Percentiles rank a stretch among this genome's conserved stretches.
phyloP scores from a whole-genome alignment of 768 basidiomycete genomes.

The Phylloporus sp. region DNA sequence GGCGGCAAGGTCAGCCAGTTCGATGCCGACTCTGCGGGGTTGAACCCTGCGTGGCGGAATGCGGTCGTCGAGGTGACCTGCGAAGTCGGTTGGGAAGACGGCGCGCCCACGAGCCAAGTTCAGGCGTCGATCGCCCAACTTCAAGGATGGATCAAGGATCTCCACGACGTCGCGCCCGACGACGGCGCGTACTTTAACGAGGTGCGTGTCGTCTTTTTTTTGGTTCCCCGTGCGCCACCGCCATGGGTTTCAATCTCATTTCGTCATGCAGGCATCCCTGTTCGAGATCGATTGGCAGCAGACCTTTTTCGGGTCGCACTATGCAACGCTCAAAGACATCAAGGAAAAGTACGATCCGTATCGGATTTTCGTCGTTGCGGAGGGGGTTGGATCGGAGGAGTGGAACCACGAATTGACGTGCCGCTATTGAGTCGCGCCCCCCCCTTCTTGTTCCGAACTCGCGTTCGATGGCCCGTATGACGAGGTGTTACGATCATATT shows the following conservation, averaged over 20 bases:
- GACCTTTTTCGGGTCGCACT: conserved; percentile 45
- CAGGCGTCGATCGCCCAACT: conserved; percentile 9
- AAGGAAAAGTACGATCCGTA: conserved; percentile 28
- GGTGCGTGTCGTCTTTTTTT: no score
- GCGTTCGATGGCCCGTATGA: no score
- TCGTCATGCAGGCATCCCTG: conserved; percentile 36
- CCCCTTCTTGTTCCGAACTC: no score
- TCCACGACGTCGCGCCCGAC: conserved; percentile 29
- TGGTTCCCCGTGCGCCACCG: background rate
- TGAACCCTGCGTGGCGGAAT: conserved; percentile 48
- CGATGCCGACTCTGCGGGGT: conserved; percentile 35
- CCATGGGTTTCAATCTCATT: no score
- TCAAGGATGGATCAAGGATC: conserved; percentile 17
- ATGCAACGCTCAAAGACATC: conserved; percentile 35
- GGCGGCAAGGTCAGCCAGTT: conserved; percentile 41
- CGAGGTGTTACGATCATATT: no score
- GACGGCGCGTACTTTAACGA: conserved; percentile 47
- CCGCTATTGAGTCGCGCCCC: conserved; percentile 9
- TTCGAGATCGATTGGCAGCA: conserved; percentile 37
- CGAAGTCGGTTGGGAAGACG: conserved; percentile 20
- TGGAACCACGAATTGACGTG: conserved; percentile 12
- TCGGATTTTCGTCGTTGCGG: conserved; percentile 5
- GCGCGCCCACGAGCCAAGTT: conserved; percentile 13
- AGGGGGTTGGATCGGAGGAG: conserved; percentile 25
- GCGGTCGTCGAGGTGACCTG: conserved; percentile 32